phyloP scores from a whole-genome alignment of 106 monocot species.

The Allium sativum region DNA sequence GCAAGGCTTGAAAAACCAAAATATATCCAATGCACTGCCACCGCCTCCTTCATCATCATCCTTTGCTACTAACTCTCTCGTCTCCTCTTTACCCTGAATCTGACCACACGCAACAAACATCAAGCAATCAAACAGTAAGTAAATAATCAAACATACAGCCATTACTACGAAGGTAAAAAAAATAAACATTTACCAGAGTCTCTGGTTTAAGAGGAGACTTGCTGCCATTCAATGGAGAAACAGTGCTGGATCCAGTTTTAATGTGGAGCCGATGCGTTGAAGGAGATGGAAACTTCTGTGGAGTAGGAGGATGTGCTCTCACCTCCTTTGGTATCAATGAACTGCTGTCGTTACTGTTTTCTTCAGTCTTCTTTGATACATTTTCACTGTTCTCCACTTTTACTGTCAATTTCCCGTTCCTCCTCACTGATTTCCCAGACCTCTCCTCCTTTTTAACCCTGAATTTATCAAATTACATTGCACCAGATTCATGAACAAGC shows the following conservation, averaged over 20 bases:
- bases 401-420: slow-evolving; percentile 8
- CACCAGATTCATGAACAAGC: no score
- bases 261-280: slow-evolving; percentile 18
- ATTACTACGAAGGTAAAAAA: background rate
- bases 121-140: background rate
- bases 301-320: slow-evolving; percentile 74
- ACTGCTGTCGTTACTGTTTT: slow-evolving; percentile 12
- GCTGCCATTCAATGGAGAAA: slow-evolving; percentile 37
- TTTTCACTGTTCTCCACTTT: background rate
- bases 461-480: no score
- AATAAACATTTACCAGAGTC: background rate
- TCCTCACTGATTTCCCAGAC: slow-evolving; percentile 4
- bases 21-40: slow-evolving; percentile 41
- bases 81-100: slow-evolving; percentile 30
- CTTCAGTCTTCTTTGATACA: background rate
- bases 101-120: background rate
- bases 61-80: slow-evolving; percentile 11
- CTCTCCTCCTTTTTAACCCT: no score
- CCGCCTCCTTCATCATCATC: slow-evolving; percentile 21
- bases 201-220: slow-evolving; percentile 11
- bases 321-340: slow-evolving; percentile 34
- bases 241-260: slow-evolving; percentile 15
- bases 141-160: background rate
- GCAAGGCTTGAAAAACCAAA: slow-evolving; percentile 95
- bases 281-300: slow-evolving; percentile 78